Percentiles rank a stretch among this genome's conserved stretches.
Conservation (phyloP, 768 basidiomycete genomes). For the Peribolospora baueri region DNA sequence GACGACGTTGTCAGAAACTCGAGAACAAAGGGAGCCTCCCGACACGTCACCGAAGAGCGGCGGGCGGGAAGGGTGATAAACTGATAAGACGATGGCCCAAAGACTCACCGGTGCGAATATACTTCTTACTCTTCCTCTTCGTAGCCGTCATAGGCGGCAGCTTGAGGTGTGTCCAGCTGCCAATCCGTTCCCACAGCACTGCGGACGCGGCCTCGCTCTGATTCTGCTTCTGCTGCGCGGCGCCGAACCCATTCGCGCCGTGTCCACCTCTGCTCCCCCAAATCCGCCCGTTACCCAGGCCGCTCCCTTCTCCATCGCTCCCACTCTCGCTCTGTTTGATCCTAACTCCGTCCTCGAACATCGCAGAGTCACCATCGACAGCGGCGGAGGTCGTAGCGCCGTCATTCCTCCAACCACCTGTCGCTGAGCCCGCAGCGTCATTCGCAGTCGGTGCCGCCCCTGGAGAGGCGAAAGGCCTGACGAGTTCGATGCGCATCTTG, state of each 20-base stretch:
- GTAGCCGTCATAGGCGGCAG: constrained; percentile 60
- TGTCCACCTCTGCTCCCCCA: constrained; percentile 1
- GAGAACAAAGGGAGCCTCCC: background rate
- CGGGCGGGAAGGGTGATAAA: constrained; percentile 6
- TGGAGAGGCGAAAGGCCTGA: constrained; percentile 1
- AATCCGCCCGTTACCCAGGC: background rate
- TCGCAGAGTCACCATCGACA: constrained; percentile 20
- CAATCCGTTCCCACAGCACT: constrained; percentile 32
- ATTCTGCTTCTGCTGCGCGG: constrained; percentile 3
- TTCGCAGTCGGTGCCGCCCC: constrained; percentile 1
- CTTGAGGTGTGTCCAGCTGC: constrained; percentile 72
- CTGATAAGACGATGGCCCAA: constrained; percentile 2
- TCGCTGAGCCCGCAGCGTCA: background rate
- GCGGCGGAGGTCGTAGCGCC: constrained; percentile 22
- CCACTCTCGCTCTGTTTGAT: background rate
- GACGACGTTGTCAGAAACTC: background rate
- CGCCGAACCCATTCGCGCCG: constrained; percentile 5
- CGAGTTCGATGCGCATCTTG: constrained; percentile 47
- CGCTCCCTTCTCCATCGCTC: background rate
- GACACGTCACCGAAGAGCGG: constrained; percentile 4
- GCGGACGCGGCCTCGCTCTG: background rate
- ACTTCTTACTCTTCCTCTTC: constrained; percentile 59
- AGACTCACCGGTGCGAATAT: constrained; percentile 37
- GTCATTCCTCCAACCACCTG: constrained; percentile 20
- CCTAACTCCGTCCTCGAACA: background rate